phyloP scores from a whole-genome alignment of 768 basidiomycete genomes.

The Phylloporus sp. region DNA sequence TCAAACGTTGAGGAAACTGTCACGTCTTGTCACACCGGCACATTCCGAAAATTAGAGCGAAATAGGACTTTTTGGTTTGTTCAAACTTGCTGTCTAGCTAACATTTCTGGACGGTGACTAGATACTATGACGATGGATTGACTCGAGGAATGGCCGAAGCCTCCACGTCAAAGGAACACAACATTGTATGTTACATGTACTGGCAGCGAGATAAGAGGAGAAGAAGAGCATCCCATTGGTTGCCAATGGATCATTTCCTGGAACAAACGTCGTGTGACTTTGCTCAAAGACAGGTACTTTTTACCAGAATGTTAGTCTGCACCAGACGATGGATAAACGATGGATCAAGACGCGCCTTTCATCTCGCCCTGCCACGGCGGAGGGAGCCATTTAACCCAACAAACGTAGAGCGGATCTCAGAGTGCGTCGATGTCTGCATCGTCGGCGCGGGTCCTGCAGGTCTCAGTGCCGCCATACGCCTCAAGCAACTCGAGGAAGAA shows the following conservation, averaged over 20 bases:
- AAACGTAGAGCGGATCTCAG: slow-evolving; percentile 76
- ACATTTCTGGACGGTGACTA: no score
- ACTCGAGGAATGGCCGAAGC: no score
- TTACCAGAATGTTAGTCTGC: slow-evolving; percentile 6
- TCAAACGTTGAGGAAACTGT: not conserved
- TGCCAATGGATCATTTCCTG: no score
- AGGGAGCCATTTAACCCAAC: slow-evolving; percentile 49
- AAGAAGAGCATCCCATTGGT: no score
- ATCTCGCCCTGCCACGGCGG: slow-evolving; percentile 7
- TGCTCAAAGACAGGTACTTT: no score
- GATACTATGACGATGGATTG: no score
- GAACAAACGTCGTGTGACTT: not conserved
- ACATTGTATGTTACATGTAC: no score
- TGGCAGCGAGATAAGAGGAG: no score
- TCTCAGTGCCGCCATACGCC: slow-evolving; percentile 88
- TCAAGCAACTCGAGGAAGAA: slow-evolving; percentile 89
- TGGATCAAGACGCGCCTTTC: slow-evolving; percentile 15
- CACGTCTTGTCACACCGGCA: not conserved
- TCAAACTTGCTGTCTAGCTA: no score
- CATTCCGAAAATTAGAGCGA: not conserved
- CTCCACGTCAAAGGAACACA: no score
- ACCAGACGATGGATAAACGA: slow-evolving; percentile 2
- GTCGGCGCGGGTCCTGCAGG: slow-evolving; percentile 96
- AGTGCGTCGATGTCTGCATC: slow-evolving; percentile 95
- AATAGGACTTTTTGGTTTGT: no score